Base-by-base conservation (phyloP, 148 eudicot genomes). In the Pouteria glomerata region DNA sequence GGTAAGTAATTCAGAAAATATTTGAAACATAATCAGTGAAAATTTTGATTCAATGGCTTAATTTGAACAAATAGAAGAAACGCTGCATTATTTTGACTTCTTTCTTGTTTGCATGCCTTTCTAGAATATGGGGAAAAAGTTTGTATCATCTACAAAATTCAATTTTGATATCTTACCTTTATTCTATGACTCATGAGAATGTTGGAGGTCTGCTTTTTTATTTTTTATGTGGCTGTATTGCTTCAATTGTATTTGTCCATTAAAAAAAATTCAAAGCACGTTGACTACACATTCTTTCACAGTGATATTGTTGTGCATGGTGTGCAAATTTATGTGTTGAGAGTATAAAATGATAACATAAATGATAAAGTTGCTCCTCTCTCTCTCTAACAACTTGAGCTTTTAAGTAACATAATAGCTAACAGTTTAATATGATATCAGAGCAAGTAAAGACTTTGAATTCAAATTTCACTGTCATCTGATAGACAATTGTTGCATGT, bases 1-100 rank as follows among this genome's bases (percentile, higher is more conserved):
- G 98, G 98, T 93, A 85, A 74, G 45, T 37, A 23, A 7, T 31
- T 55, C 53, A 68, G 48, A 57, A 61, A 18, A 30, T 52, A 23
- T 12, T 6, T 3, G 52, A 62, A 6, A 19, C 3, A 19, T 57
- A 60, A 48, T 16, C 11, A 34, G 2, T 47, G 18, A 4, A 47
- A 47, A 24, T 24, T 42, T 13, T 47, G 34, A 19, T 45, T 13
- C 8, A 21, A 41, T 57, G 21, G 27, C 41, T 31, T 44, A 37
- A 58, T 31, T 33, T 19, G 27, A 55, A 3, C 15, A 33, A 15
- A 5, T n/a, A 31, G 39, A 16, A 15, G 7, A 16, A 48, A 6
- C 2, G 53, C 15, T 48, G 0, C 13, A 48, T 48, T 48, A 16
- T 16, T 48, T 48, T 48, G 53, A 15, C 18, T 31, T 59, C 23